Conservation (phyloP, 2,329 filamentous ascomycete genomes). For the Alternaria atra region DNA sequence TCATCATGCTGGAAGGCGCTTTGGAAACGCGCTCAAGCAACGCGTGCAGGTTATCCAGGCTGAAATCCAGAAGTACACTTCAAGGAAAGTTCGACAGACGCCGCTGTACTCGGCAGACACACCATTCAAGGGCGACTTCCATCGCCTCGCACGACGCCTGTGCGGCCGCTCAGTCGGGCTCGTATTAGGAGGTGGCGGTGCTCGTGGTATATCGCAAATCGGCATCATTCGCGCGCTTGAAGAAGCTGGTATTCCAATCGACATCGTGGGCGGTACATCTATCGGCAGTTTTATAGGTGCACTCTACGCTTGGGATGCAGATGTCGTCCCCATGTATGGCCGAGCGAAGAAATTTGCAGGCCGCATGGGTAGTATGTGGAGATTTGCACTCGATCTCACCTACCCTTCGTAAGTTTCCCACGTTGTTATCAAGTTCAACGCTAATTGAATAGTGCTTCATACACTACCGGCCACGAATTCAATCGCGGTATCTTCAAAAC, state of each 20-base stretch:
- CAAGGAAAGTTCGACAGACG: conserved; percentile 85
- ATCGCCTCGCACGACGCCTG: conserved; percentile 85
- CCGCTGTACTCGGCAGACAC: conserved; percentile 91
- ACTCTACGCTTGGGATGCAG: conserved; percentile 93
- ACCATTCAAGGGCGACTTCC: conserved; percentile 95
- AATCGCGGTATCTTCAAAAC: conserved; percentile 99
- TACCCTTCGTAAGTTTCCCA: conserved; percentile 74
- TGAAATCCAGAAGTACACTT: conserved; percentile 98
- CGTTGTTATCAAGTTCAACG: not conserved
- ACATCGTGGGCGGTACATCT: conserved; percentile 93
- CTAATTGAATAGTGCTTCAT: conserved; percentile 69
- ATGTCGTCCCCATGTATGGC: conserved; percentile 96
- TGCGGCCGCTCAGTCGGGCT: conserved; percentile 95
- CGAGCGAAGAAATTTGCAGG: conserved; percentile 97
- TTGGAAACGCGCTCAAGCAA: conserved; percentile 88
- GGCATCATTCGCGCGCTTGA: conserved; percentile 95
- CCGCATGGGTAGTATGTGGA: conserved; percentile 99
- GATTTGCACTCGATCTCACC: conserved; percentile 94
- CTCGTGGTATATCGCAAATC: conserved; percentile 89
- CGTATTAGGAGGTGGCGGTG: conserved; percentile 92
- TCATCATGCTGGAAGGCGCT: conserved; percentile 76
- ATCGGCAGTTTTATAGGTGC: conserved; percentile 96
- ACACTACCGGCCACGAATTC: conserved; percentile 98
- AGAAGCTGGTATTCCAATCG: conserved; percentile 94
- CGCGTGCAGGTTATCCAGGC: conserved; percentile 93